A percentile compares a stretch with the other conserved stretches of the same genome.
These are phyloP conservation scores for Gossypium turneri DNA, from an alignment of 345 rosid genomes.

Conservation along the genomic window DNA sequence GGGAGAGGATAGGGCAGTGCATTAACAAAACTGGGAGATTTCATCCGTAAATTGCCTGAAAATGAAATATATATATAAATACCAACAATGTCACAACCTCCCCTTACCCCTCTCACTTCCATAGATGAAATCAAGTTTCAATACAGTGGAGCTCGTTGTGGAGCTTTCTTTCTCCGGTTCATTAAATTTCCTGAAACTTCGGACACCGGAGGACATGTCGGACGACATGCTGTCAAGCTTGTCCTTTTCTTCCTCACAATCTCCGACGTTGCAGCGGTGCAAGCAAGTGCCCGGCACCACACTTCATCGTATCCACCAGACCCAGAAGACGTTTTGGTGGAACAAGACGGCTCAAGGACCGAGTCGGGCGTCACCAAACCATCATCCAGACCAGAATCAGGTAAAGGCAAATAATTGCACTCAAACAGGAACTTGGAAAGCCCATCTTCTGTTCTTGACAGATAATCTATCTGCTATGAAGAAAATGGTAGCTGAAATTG, in stretches of 20 bases:
- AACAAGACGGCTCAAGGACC: slow-evolving; percentile 53
- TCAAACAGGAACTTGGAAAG: slow-evolving; percentile 54
- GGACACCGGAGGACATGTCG: slow-evolving; percentile 34
- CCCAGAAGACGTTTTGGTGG: slow-evolving; percentile 56
- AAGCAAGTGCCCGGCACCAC: slow-evolving; percentile 48
- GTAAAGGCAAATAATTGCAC: slow-evolving; percentile 59
- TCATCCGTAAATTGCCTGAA: slow-evolving; percentile 24
- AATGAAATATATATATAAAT: background rate
- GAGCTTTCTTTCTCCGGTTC: slow-evolving; percentile 76
- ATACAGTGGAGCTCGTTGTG: slow-evolving; percentile 83
- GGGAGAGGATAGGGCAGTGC: background rate
- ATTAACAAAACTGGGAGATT: slow-evolving; percentile 34
- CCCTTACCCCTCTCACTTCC: slow-evolving; percentile 6
- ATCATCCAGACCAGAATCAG: slow-evolving; percentile 49
- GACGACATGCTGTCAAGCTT: slow-evolving; percentile 49
- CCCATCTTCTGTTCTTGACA: slow-evolving; percentile 49
- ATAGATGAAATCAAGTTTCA: slow-evolving; percentile 21
- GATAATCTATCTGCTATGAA: slow-evolving; percentile 46
- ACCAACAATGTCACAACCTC: background rate
- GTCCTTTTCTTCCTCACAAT: slow-evolving; percentile 81
- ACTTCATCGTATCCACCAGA: slow-evolving; percentile 50
- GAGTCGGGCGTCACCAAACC: slow-evolving; percentile 54
- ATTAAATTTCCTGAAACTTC: slow-evolving; percentile 45
- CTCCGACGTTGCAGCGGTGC: slow-evolving; percentile 58
- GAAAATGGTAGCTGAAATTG: slow-evolving; percentile 7